Conservation (phyloP, 2,329 filamentous ascomycete species). For the Aspergillus fructus region DNA sequence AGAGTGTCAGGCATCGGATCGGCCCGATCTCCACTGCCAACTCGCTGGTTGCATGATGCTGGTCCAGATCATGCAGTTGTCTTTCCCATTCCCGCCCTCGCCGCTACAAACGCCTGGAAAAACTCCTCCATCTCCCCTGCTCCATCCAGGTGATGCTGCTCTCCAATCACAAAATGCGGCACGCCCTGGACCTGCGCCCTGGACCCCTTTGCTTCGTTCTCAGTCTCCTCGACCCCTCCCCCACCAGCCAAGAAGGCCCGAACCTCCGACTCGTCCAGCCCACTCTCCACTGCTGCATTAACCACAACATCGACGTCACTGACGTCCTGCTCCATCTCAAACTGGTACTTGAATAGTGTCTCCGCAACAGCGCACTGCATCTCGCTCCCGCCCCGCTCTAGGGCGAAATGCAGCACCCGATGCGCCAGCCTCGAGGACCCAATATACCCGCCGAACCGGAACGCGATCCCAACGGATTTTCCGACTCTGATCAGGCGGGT, state of each 20-base stretch:
- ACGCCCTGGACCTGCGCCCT: constrained; percentile 15
- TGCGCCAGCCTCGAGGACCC: constrained; percentile 22
- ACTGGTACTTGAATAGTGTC: constrained; percentile 19
- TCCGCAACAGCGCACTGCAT: constrained; percentile 13
- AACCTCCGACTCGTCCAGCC: constrained; percentile 9
- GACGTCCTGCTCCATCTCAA: constrained; percentile 22
- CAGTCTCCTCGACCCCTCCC: constrained; percentile 9
- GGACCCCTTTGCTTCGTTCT: constrained; percentile 10
- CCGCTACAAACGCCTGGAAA: constrained; percentile 16
- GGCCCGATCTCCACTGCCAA: too few relatives aligned
- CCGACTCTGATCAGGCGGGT: constrained; percentile 19
- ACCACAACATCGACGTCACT: constrained; percentile 13
- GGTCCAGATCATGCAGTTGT: too few relatives aligned
- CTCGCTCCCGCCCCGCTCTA: background rate
- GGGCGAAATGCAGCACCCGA: constrained; percentile 13
- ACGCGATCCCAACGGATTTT: constrained; percentile 12
- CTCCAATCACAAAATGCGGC: constrained; percentile 20
- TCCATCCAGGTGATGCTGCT: constrained; percentile 11
- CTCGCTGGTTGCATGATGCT: too few relatives aligned
- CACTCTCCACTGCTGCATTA: constrained; percentile 8
- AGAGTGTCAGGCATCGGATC: too few relatives aligned
- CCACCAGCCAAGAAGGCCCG: constrained; percentile 14
- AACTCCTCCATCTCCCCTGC: constrained; percentile 19
- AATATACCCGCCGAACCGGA: constrained; percentile 20
- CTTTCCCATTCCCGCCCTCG: background rate